Conservation (phyloP, 1,284 basidiomycete genomes). For the Earliella scabrosa region DNA sequence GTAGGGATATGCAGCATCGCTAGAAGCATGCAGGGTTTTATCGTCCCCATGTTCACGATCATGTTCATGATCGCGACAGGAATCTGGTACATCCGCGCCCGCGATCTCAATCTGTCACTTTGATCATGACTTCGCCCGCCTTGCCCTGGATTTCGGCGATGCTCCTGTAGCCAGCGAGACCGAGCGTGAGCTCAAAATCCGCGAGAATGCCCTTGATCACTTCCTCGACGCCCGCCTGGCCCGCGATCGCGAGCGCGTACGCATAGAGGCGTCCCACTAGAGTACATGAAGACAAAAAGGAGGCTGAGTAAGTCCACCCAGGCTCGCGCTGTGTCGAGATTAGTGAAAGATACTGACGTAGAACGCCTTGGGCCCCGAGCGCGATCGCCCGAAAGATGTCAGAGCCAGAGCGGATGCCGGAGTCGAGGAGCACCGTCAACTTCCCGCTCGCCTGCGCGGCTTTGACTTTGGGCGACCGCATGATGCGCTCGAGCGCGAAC, state of each 20-base stretch:
- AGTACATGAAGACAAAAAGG: too few relatives aligned
- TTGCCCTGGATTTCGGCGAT: constrained; percentile 40
- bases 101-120: constrained; percentile 62
- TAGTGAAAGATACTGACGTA: constrained; percentile 66
- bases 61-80: too few relatives aligned
- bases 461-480: constrained; percentile 57
- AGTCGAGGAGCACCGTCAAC: constrained; percentile 79
- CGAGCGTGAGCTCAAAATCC: constrained; percentile 59
- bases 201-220: constrained; percentile 54
- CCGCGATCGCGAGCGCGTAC: constrained; percentile 57
- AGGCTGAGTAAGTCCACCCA: too few relatives aligned
- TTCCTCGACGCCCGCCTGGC: constrained; percentile 57
- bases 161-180: constrained; percentile 45
- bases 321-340: too few relatives aligned
- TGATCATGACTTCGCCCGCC: constrained; percentile 62
- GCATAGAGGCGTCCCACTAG: constrained; percentile 52
- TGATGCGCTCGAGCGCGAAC: constrained; percentile 67
- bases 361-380: constrained; percentile 69
- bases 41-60: too few relatives aligned
- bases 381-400: constrained; percentile 83
- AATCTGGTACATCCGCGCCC: too few relatives aligned
- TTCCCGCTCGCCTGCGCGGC: constrained; percentile 59
- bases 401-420: constrained; percentile 76
- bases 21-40: too few relatives aligned
- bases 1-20: too few relatives aligned